Evolutionary conservation across 495 filamentous ascomycete species (phyloP).

Genomic region (Neurospora sp.): DNA sequence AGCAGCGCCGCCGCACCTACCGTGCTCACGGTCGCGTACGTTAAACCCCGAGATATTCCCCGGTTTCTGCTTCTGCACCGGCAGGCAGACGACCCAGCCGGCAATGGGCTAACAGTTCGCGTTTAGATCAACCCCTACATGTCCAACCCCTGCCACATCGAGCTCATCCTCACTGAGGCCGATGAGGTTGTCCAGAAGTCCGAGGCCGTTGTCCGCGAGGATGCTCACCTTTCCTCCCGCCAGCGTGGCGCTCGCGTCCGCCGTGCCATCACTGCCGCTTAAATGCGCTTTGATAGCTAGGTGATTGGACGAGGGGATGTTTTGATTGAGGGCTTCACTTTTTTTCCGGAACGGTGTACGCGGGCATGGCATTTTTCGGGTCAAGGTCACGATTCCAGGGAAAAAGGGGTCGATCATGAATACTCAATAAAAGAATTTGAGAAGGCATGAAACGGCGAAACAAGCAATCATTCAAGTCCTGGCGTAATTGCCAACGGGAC

Average conservation of each 20-base stretch:
- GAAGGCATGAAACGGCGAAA: conserved; percentile 15
- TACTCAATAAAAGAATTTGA: conserved; percentile 29
- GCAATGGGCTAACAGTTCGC: conserved; percentile 14
- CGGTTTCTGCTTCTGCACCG: background rate
- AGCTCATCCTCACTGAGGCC: conserved; percentile 96
- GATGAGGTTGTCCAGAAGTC: conserved; percentile 87
- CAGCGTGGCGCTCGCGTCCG: conserved; percentile 77
- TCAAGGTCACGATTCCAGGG: conserved; percentile 30
- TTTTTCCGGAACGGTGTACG: conserved; percentile 31
- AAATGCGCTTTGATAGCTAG: conserved; percentile 23
- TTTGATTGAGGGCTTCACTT: conserved; percentile 29
- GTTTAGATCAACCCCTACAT: conserved; percentile 96
- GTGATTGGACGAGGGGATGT: conserved; percentile 15
- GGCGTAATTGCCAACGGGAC: background rate
- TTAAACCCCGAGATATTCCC: conserved; percentile 14
- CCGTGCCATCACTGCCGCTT: conserved; percentile 70
- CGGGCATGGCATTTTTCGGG: conserved; percentile 32
- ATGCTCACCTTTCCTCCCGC: conserved; percentile 62
- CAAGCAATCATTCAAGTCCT: background rate
- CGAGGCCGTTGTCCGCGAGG: conserved; percentile 49
- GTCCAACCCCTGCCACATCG: conserved; percentile 99
- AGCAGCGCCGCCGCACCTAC: conserved; percentile 96
- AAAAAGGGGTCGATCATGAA: conserved; percentile 27
- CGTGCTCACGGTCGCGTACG: conserved; percentile 99
- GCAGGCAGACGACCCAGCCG: conserved; percentile 1